Conservation (phyloP, 345 rosid genomes). For the Lepidium sativum region DNA sequence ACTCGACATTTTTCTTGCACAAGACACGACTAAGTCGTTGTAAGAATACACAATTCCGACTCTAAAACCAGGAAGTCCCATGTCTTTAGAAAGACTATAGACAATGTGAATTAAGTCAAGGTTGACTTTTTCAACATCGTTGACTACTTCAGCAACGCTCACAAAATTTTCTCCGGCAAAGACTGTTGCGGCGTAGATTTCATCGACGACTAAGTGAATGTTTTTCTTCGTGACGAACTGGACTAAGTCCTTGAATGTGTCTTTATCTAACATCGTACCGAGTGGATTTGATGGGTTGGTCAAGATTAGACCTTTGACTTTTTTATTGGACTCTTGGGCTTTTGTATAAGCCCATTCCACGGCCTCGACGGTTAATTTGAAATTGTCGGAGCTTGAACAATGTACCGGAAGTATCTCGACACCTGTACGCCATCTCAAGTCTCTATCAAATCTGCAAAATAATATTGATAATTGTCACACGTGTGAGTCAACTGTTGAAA, state of each 20-base stretch:
- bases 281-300: slow-evolving; percentile 90
- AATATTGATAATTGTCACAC: not conserved
- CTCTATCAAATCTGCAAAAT: slow-evolving; percentile 60
- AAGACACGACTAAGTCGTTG: slow-evolving; percentile 52
- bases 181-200: slow-evolving; percentile 68
- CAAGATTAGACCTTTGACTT: slow-evolving; percentile 64
- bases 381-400: slow-evolving; percentile 61
- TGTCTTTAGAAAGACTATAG: slow-evolving; percentile 85
- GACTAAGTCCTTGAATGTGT: slow-evolving; percentile 39
- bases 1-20: slow-evolving; percentile 78
- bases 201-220: slow-evolving; percentile 78
- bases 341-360: slow-evolving; percentile 46
- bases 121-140: slow-evolving; percentile 38
- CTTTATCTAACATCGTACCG: slow-evolving; percentile 49
- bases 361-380: slow-evolving; percentile 43
- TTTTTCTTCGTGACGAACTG: slow-evolving; percentile 41
- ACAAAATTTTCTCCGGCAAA: slow-evolving; percentile 45
- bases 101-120: slow-evolving; percentile 59
- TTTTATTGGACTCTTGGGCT: slow-evolving; percentile 39
- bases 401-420: slow-evolving; percentile 52
- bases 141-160: slow-evolving; percentile 57
- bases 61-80: slow-evolving; percentile 82
- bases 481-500: not conserved
- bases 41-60: slow-evolving; percentile 77
- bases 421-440: slow-evolving; percentile 81